Evolutionary conservation across 371 early-diverging fungal genomes (phyloP).

Genomic region (Funneliformis caledonium): DNA sequence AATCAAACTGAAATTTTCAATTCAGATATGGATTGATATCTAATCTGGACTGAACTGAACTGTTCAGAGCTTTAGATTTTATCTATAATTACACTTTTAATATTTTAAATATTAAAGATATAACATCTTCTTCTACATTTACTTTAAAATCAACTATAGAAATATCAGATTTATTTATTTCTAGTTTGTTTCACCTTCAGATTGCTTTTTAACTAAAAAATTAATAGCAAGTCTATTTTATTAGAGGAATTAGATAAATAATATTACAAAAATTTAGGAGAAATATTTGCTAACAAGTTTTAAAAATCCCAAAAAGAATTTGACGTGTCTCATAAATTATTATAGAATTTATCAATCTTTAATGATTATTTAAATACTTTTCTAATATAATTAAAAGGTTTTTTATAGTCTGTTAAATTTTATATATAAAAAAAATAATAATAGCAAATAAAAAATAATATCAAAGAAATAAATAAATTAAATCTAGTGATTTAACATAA

Average conservation of each 20-base stretch:
- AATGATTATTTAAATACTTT: background rate
- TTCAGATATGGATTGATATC: too few species aligned
- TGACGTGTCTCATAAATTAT: background rate
- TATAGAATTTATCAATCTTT: background rate
- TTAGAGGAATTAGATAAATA: background rate
- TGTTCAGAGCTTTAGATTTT: too few species aligned
- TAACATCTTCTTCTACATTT: background rate
- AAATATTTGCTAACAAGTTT: background rate
- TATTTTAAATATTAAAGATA: background rate
- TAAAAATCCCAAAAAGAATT: background rate
- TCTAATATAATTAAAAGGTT: background rate
- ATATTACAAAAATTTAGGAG: background rate
- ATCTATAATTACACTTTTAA: background rate
- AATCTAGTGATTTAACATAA: background rate
- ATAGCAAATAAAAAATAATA: background rate
- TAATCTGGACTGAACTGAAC: too few species aligned
- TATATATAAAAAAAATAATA: constrained; percentile 6
- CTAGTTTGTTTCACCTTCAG: background rate
- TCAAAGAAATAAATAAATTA: background rate
- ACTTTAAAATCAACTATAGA: background rate
- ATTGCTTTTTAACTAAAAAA: background rate
- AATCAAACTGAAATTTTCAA: too few species aligned
- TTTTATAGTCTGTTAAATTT: background rate
- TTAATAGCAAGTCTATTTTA: background rate
- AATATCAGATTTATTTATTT: background rate